Evolutionary conservation across 257 asterid genomes (phyloP).

Genomic region (Orobanche coerulescens): DNA sequence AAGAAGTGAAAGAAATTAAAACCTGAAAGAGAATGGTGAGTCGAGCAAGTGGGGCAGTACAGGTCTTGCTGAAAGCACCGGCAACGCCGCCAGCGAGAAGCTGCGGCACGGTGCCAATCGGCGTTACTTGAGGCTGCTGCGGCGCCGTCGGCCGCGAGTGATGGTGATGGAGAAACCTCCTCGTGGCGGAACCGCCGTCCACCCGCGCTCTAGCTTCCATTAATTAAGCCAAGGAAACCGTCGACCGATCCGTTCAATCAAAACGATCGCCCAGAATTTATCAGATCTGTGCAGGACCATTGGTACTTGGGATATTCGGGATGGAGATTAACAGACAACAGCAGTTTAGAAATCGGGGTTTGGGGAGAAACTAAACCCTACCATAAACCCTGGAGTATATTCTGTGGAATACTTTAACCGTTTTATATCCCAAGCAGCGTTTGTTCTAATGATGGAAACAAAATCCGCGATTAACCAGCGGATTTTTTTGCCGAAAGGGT

Average conservation of each 20-base stretch:
- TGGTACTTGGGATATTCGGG: not conserved
- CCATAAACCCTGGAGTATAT: constrained; percentile 13
- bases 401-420: constrained; percentile 7
- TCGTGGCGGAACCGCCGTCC: constrained; percentile 51
- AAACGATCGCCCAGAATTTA: not conserved
- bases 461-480: too few relatives aligned
- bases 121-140: constrained; percentile 38
- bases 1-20: not conserved
- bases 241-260: not conserved
- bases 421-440: too few relatives aligned
- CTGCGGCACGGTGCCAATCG: constrained; percentile 65
- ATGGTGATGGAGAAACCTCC: constrained; percentile 39
- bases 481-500: too few relatives aligned
- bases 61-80: constrained; percentile 73
- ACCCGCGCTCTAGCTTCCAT: constrained; percentile 70
- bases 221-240: not conserved
- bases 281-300: constrained; percentile 8
- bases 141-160: constrained; percentile 28
- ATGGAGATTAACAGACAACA: not conserved
- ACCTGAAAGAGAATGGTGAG: constrained; percentile 83
- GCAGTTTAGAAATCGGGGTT: not conserved
- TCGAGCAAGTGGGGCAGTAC: constrained; percentile 77
- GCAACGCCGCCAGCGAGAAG: constrained; percentile 74
- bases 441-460: too few relatives aligned
- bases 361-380: constrained; percentile 19